Evolutionary conservation across 1,284 basidiomycete species (phyloP), one percentile per base, ranked within the genome.

Genomic region (Meira miltonrushii): DNA sequence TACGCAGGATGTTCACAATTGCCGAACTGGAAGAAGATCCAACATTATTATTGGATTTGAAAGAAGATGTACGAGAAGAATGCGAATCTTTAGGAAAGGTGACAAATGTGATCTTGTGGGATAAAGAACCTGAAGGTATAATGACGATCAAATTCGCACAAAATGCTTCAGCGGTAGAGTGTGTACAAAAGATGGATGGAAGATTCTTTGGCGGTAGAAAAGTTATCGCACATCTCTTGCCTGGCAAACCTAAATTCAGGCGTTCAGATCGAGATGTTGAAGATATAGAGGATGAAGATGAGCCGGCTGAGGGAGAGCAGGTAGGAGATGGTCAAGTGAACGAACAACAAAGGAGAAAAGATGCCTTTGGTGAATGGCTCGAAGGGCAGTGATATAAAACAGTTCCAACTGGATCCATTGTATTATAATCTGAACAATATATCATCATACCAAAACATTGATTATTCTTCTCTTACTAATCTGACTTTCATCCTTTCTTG

Each of bases 81-180:
- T 95, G 92, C 65, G 87, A 88, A 54, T 84, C 84, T 0, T 79
- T 98, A 11, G 95, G 95, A n/a, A 87, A 90, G 66, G 94, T 98
- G 1, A 98, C 93, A 0, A 96, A 92, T 71, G 90, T 97, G 0
- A 86, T 91, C n/a, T 79, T 99, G 37, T 98, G 94, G 78, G 94
- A 98, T 81, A 96, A 87, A 81, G 95, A 99, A 78, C 82, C 86
- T 21, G 92, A 96, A 43, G 95, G 95, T 1, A 81, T 98, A 58
- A 96, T 99, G 85, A 94, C 92, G 0, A 87, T 98, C 64, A 94
- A 94, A 70, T 99, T 97, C 81, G 86, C 87, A 60, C 91, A 94
- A 65, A 83, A 88, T 5, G 72, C 90, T 2, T 87, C 90, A 56
- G 94, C 94, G 0, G 86, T 90, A 77, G 90, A 90, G 4, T 98